phyloP scores from a whole-genome alignment of 2,329 filamentous ascomycete genomes.

The Xylariaceae sp. region DNA sequence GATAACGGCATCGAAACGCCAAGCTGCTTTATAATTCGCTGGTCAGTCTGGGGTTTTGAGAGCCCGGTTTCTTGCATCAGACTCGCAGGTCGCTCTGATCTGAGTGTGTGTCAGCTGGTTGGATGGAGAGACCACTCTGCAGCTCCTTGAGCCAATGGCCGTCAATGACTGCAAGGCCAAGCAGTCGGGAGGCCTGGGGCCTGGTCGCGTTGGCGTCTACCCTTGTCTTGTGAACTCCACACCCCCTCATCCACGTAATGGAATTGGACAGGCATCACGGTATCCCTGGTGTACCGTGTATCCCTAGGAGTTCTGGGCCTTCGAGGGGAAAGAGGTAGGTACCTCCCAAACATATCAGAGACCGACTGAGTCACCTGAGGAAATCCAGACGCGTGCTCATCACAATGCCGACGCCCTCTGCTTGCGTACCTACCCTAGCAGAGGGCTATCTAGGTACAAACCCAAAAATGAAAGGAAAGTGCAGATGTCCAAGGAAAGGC shows the following conservation, averaged over 20 bases:
- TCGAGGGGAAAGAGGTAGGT: constrained; percentile 18
- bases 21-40: constrained; percentile 33
- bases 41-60: neutral
- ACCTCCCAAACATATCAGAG: constrained; percentile 22
- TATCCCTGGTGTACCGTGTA: constrained; percentile 21
- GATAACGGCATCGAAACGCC: constrained; percentile 16
- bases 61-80: neutral
- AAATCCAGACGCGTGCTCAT: constrained; percentile 17
- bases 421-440: constrained; percentile 14
- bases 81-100: constrained; percentile 31
- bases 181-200: too few species aligned
- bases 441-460: too few species aligned
- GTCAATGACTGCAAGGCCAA: neutral
- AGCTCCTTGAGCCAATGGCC: constrained; percentile 22
- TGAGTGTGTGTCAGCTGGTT: constrained; percentile 36
- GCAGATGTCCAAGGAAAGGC: too few species aligned
- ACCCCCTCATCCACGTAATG: constrained; percentile 34
- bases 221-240: constrained; percentile 20
- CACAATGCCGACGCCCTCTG: constrained; percentile 14
- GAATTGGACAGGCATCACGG: constrained; percentile 18
- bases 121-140: constrained; percentile 26
- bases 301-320: constrained; percentile 30
- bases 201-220: constrained; percentile 21
- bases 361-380: constrained; percentile 33
- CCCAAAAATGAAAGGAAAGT: constrained; percentile 22